Evolutionary conservation across 2,329 filamentous ascomycete genomes (phyloP), one percentile per base, ranked within the genome.

Genomic region (Penicillium sp.): DNA sequence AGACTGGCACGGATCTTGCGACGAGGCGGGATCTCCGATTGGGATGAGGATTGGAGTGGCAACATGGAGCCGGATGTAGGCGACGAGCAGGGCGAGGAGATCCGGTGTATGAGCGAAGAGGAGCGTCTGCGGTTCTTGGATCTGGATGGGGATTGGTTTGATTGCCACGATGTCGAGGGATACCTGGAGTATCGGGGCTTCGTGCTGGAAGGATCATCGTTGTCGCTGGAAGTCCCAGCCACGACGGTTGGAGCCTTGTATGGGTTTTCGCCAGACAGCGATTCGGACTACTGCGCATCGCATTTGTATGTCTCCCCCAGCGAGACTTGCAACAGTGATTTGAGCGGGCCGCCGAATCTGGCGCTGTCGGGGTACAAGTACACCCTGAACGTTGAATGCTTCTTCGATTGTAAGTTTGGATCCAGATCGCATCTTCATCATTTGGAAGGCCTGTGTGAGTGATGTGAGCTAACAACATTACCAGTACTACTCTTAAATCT

Each of bases 81-180:
- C 4, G 58, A 53, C 17, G 15, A 6, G 8, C 25, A 31, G 17
- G 22, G 43, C 12, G 34, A 20, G 67, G 64, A 47, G 55, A 42
- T 56, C n/a, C 22, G 17, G 42, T 2, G 20, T 3, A 66, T 65
- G 50, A 66, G 57, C 8, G 58, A 67, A n/a, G 63, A 73, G 14
- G 67, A 75, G 38, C 61, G 69, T n/a, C 63, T 75, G 17, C 70
- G 69, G 5, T 59, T 88, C 7, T 81, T 84, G 0, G 89, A 86
- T 0, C 90, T 88, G 61, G 84, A 89, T 60, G 90, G 90, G 4
- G 85, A 90, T 53, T 95, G 91, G 80, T 90, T 90, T 66, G 90
- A 95, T 69, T 78, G 87, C 0, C 84, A 90, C 60, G 91, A 95
- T 71, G 87, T 92, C 0, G 89, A 95, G 73, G 81, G 84, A 12